Base-by-base conservation (phyloP, 2,329 filamentous ascomycete genomes). In the Talaromyces sp. region DNA sequence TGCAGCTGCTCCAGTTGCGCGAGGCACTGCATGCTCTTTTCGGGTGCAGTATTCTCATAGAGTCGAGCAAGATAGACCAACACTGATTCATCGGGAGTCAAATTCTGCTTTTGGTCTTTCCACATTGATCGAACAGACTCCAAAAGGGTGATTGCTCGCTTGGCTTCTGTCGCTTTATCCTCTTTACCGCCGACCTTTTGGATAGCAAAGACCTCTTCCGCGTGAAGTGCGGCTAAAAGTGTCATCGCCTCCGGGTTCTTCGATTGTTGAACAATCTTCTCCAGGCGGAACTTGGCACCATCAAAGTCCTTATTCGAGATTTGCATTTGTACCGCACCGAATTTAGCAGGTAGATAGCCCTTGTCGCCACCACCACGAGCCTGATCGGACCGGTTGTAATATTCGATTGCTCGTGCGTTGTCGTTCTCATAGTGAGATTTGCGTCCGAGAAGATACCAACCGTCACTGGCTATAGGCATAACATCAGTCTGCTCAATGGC, bases 401-500 rank as follows among this genome's bases (percentile, higher is more conserved):
- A 96, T 65, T 96, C 90, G 17, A 83, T 85, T 2, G 94, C 93
- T 51, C 86, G 87, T 17, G 87, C 81, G 6, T 84, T 75, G 52
- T 97, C 86, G 37, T 88, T 88, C 52, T 86, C 83, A 61, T 91
- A 90, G 69, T 99, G 94, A 58, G 93, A 90, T 70, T 96, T 97
- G 55, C 92, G 83, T 24, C 91, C 94, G 36, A 97, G 83, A 8
- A 97, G 77, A 73, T 97, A 99, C 92, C 93, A 97, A 32, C 94
- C 95, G 69, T 99, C 95, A 74, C 93, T 96, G 20, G 93, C 93
- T 70, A 97, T 91, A 3, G 92, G 90, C 70, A 96, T 96, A 63
- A 97, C 90, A 68, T 99, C 94, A 2, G 94, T 97, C 65, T 90
- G 88, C 67, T 97, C 91, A 57, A 99, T 97, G 6, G 94, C 92